Conservation (phyloP, 495 filamentous ascomycete genomes). For the Hypoxylon fragiforme region DNA sequence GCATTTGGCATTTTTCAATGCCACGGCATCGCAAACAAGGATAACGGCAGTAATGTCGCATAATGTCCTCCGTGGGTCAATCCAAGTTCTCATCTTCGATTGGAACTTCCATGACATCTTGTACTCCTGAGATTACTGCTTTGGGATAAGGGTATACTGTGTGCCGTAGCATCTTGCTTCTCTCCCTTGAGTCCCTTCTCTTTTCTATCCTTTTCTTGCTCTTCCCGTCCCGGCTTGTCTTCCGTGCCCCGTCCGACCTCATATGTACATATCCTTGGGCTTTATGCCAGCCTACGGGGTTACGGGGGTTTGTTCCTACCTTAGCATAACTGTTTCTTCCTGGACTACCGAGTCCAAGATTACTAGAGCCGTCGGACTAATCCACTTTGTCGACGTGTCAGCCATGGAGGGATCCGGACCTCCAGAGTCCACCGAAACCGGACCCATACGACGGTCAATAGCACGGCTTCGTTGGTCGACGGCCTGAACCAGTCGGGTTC, state of each 20-base stretch:
- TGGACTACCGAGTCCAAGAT: conserved; percentile 20
- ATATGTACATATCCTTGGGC: conserved; percentile 31
- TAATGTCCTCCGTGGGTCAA: conserved; percentile 14
- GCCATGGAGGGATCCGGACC: conserved; percentile 15
- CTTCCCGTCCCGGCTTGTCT: conserved; percentile 30
- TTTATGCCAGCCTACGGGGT: conserved; percentile 14
- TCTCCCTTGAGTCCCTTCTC: background rate
- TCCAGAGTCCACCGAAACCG: conserved; percentile 31
- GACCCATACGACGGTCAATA: conserved; percentile 1
- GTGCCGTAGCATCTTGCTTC: conserved; percentile 15
- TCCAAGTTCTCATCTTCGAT: conserved; percentile 11
- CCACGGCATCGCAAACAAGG: conserved; percentile 22
- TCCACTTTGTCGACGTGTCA: conserved; percentile 33
- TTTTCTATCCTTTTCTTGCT: too few species aligned
- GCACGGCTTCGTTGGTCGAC: conserved; percentile 13
- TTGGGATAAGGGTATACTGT: conserved; percentile 19
- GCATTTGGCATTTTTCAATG: conserved; percentile 13
- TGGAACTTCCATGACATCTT: conserved; percentile 6
- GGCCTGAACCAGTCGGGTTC: conserved; percentile 15
- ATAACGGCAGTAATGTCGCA: conserved; percentile 22
- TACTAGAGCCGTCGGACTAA: conserved; percentile 21
- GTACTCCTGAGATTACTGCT: conserved; percentile 17
- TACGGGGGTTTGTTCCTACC: conserved; percentile 23
- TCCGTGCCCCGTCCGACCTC: conserved; percentile 31
- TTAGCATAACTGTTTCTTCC: conserved; percentile 14